Base-by-base conservation (phyloP, 805 yeast species). In the Cyberlindnera saturnus region DNA sequence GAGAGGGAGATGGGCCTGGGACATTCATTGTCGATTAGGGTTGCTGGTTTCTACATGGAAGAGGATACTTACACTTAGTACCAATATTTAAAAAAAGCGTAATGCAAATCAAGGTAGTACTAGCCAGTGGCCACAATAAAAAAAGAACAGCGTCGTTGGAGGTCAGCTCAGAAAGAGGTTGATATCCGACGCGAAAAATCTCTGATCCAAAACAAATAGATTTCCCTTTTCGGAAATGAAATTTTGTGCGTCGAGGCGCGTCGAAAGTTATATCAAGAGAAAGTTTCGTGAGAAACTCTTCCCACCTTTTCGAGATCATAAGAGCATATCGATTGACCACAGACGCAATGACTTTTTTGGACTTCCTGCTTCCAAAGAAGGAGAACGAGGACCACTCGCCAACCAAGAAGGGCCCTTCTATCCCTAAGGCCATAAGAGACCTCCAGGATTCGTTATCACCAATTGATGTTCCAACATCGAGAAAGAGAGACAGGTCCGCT, bases 141-240 rank as follows among this genome's bases (percentile, higher is more conserved):
- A 17, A 3, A 17, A 4, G 4, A 17, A n/a, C n/a, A n/a, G n/a
- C n/a, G n/a, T n/a, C n/a, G n/a, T n/a, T n/a, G n/a, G n/a, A n/a
- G n/a, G n/a, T n/a, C 18, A 17, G 4, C 18, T 17, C 18, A 3
- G 23, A 4, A 3, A 23, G 28, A 23, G 28, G 2, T 8, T 23
- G 11, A 23, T 23, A 3, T 23, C 11, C 9, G 28, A 23, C 28
- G 28, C 28, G 28, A 23, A 23, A 20, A 23, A 23, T 23, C 4
- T 38, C 40, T 38, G 26, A 30, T 38, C 40, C 40, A 38, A 38
- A 37, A 28, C 7, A 17, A 19, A 17, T 23, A 26, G 9, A 38
- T 38, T 46, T 38, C 50, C 50, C 19, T 3, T 32, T 43, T 33
- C 17, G 50, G 50, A 40, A 47, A 38, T 9, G 10, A 40, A 42